Evolutionary conservation across 306 rosid genomes (phyloP).

Genomic region (Quercus wislizeni): DNA sequence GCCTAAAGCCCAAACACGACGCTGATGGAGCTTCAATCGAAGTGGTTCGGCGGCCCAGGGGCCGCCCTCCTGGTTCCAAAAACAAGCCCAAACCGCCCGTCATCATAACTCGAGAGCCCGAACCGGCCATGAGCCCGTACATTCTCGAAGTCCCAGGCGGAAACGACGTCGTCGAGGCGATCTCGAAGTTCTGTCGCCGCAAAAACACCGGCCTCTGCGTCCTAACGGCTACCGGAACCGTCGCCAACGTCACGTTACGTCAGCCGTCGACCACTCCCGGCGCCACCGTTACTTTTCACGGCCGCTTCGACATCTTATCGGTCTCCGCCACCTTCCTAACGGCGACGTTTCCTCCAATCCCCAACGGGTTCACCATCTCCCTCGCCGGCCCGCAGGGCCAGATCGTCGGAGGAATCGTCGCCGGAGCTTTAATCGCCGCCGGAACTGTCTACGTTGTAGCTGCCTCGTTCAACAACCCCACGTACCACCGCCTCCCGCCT

Average conservation of each 20-base stretch:
- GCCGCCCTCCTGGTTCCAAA: conserved; percentile 94
- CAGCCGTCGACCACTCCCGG: conserved; percentile 77
- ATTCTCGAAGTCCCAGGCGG: conserved; percentile 82
- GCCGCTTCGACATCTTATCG: conserved; percentile 84
- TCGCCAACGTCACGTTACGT: conserved; percentile 76
- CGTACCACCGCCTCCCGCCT: conserved; percentile 63
- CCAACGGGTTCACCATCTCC: conserved; percentile 69
- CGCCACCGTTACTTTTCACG: conserved; percentile 83
- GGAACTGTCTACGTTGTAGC: conserved; percentile 73
- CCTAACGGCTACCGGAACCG: conserved; percentile 71
- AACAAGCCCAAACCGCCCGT: conserved; percentile 79
- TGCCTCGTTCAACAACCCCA: conserved; percentile 72
- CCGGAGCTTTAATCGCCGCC: conserved; percentile 58
- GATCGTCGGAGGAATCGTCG: conserved; percentile 84
- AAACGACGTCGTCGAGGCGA: conserved; percentile 72
- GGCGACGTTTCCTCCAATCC: conserved; percentile 24
- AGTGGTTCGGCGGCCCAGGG: conserved; percentile 68
- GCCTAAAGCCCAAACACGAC: conserved; percentile 14
- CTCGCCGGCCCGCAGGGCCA: conserved; percentile 94
- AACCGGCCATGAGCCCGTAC: conserved; percentile 82
- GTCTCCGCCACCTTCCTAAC: conserved; percentile 71
- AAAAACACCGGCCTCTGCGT: conserved; percentile 67
- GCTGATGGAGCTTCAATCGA: conserved; percentile 79
- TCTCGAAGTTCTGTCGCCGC: conserved; percentile 64
- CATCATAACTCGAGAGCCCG: conserved; percentile 63